Evolutionary conservation across 139 green algal species (phyloP), one percentile per base, ranked within the genome.

Genomic region (Chlorella sp.): DNA sequence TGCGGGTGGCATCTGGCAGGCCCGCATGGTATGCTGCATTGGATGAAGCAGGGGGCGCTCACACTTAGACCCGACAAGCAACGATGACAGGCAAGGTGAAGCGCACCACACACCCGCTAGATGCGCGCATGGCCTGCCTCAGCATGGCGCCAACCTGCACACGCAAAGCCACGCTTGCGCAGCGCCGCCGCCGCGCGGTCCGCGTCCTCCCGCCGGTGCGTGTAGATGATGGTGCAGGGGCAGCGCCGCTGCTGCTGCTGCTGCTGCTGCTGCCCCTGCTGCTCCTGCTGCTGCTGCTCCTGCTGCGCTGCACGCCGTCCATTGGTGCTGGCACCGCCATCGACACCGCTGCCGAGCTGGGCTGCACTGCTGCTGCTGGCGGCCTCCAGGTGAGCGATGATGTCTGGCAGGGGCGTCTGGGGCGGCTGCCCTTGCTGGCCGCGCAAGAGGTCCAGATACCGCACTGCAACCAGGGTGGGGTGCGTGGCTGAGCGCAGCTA

Each of bases 21-120:
- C 87, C 88, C 2, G 87, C 93, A 64, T 96, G 93, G 82, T 96
- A 96, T 1, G 94, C 90, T 36, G 51, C 74, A n/a, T n/a, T n/a
- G n/a, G n/a, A n/a, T n/a, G n/a, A n/a, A n/a, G n/a, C n/a, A n/a
- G n/a, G n/a, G n/a, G n/a, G n/a, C n/a, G n/a, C n/a, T n/a, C n/a
- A n/a, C n/a, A n/a, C n/a, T n/a, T n/a, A n/a, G n/a, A n/a, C n/a
- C n/a, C n/a, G n/a, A n/a, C n/a, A n/a, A n/a, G n/a, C n/a, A n/a
- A n/a, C n/a, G n/a, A n/a, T n/a, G n/a, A n/a, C n/a, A n/a, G n/a
- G n/a, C n/a, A n/a, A n/a, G n/a, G n/a, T n/a, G n/a, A n/a, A n/a
- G n/a, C n/a, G n/a, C n/a, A n/a, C n/a, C n/a, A n/a, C n/a, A n/a
- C n/a, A n/a, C n/a, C n/a, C n/a, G 51, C 51, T 60, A 3, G 16